These are phyloP conservation scores for Phoenix dactylifera DNA, from an alignment of 176 grass and related monocot genomes.

Conservation along the genomic window DNA sequence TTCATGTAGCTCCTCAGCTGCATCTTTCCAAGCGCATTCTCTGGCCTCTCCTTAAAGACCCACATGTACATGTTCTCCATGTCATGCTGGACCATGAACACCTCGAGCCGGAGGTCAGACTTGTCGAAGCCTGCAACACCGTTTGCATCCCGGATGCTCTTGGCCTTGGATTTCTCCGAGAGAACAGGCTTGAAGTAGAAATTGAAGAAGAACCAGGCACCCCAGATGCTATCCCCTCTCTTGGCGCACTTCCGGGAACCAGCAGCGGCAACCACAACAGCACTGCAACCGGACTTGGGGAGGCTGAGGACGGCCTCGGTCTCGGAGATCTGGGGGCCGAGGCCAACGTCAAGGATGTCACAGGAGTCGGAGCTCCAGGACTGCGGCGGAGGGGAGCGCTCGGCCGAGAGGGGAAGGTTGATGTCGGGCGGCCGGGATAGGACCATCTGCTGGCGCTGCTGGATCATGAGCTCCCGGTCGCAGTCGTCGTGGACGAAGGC, in stretches of 20 bases:
- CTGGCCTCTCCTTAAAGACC: constrained; percentile 18
- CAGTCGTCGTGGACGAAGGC: neutral
- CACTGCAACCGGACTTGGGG: constrained; percentile 26
- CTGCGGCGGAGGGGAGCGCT: constrained; percentile 21
- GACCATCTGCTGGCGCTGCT: constrained; percentile 11
- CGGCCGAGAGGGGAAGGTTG: constrained; percentile 48
- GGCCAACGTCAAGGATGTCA: constrained; percentile 45
- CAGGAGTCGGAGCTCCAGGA: constrained; percentile 30
- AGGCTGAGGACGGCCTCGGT: constrained; percentile 37
- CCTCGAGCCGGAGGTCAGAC: constrained; percentile 5
- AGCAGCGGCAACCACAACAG: constrained; percentile 11
- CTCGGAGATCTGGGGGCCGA: constrained; percentile 45
- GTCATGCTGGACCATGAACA: constrained; percentile 17
- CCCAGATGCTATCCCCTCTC: constrained; percentile 19
- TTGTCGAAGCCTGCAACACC: constrained; percentile 14
- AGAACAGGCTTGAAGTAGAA: constrained; percentile 16
- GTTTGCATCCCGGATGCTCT: constrained; percentile 10
- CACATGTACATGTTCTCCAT: constrained; percentile 28
- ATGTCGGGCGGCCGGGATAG: constrained; percentile 51
- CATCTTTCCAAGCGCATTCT: constrained; percentile 19
- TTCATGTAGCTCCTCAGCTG: constrained; percentile 21
- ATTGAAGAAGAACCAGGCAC: constrained; percentile 21
- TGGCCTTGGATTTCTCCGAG: constrained; percentile 15
- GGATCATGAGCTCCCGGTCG: constrained; percentile 32
- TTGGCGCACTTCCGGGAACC: constrained; percentile 11